These are phyloP conservation scores for Xeromyces bisporus DNA, from an alignment of 495 filamentous ascomycete genomes.

Conservation along the genomic window DNA sequence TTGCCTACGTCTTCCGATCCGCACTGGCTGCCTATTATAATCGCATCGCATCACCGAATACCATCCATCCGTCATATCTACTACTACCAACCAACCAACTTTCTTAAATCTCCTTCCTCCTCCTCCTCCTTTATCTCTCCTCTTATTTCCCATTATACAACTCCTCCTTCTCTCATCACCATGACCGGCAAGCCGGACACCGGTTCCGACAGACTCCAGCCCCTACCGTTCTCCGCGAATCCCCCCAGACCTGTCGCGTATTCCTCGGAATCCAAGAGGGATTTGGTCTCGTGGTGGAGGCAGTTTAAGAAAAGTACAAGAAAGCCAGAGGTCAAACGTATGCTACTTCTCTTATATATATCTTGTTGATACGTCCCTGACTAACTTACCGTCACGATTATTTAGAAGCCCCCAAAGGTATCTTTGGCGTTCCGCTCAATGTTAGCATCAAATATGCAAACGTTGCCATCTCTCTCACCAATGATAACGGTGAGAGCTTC, in stretches of 20 bases:
- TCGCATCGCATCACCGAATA: too few relatives aligned
- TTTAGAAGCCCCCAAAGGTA: constrained; percentile 34
- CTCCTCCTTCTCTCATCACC: too few relatives aligned
- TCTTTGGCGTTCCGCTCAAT: constrained; percentile 89
- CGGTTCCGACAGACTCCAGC: constrained; percentile 18
- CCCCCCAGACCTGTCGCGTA: constrained; percentile 16
- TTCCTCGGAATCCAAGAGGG: constrained; percentile 58
- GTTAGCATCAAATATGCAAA: constrained; percentile 96
- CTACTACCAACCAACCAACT: too few relatives aligned
- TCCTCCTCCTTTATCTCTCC: too few relatives aligned
- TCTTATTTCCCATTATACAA: too few relatives aligned
- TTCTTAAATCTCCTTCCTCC: not conserved
- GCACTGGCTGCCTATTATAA: not conserved
- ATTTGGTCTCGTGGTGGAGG: constrained; percentile 85
- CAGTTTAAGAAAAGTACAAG: constrained; percentile 60
- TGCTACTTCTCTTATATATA: too few relatives aligned
- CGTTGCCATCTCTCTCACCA: constrained; percentile 89
- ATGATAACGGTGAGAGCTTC: constrained; percentile 80
- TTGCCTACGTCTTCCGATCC: not conserved
- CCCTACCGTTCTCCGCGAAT: constrained; percentile 16
- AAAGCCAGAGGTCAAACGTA: constrained; percentile 68
- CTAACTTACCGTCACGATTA: too few relatives aligned
- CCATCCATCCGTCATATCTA: too few relatives aligned
- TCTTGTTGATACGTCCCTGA: too few relatives aligned
- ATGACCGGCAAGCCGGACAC: constrained; percentile 30